Evolutionary conservation across 2,329 filamentous ascomycete species (phyloP), one percentile per base, ranked within the genome.

Genomic region (Botryotinia globosa): DNA sequence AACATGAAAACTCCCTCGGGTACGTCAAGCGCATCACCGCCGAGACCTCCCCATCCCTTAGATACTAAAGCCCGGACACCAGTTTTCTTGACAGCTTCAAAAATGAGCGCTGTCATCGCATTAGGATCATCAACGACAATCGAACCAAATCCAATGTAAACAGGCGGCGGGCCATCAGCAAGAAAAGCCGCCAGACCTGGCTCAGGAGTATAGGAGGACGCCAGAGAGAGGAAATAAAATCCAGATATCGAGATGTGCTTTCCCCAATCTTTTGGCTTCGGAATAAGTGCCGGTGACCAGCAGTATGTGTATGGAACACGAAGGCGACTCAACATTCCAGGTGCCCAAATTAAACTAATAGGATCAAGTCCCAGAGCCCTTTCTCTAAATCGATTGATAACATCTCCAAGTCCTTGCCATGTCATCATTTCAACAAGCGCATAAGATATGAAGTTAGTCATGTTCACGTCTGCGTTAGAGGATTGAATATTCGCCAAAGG

Each of bases 231-330:
- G 77, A 94, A 94, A 80, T 87, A 94, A 81, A 94, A 95, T 0
- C 92, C 93, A 4, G 91, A 89, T 32, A 95, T 88, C 72, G 89
- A 88, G 66, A 95, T 91, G 73, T 93, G 86, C 7, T 85, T 82
- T 0, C 86, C 87, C 93, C 93, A 96, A 80, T 96, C 93, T 51
- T 87, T 87, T 0, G 93, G 92, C 77, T 94, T 94, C 0, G 91
- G 88, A n/a, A 94, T 92, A 65, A 96, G 83, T 1, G 91, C 88
- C 0, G 92, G 91, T 0, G 92, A 94, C 85, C 94, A 98, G 82
- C 94, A 96, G 80, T 98, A 98, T 0, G 94, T 97, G 77, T 93
- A 93, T 0, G 94, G 94, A 25, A 98, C 87, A 64, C 88, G 88
- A 45, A 98, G 84, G 45, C 93, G 89, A 62, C 88, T 90, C 22